Conservation (phyloP, 2,329 filamentous ascomycete genomes). For the Chaetomiaceae sp. region DNA sequence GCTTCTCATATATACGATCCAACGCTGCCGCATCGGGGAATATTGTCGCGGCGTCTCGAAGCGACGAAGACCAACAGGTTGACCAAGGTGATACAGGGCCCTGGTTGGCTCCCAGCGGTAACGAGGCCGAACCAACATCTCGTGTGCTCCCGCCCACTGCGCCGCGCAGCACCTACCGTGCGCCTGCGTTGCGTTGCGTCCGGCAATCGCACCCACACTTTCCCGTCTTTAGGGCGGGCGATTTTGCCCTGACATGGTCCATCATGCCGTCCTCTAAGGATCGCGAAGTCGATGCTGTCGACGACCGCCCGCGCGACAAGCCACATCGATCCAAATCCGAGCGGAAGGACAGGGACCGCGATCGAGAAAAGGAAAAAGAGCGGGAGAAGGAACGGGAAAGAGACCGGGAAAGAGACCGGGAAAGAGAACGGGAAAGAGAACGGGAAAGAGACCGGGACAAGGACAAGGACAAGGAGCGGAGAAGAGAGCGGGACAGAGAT, state of each 20-base stretch:
- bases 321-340: slow-evolving; percentile 27
- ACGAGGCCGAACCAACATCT: slow-evolving; percentile 5
- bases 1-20: background rate
- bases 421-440: slow-evolving; percentile 32
- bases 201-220: slow-evolving; percentile 14
- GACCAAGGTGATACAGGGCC: background rate
- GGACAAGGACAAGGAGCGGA: slow-evolving; percentile 31
- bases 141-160: slow-evolving; percentile 3
- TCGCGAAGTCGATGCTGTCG: slow-evolving; percentile 35
- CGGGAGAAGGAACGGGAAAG: slow-evolving; percentile 25
- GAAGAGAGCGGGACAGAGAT: slow-evolving; percentile 33
- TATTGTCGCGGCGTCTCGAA: background rate
- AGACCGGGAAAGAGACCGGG: slow-evolving; percentile 34
- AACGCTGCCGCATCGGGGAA: slow-evolving; percentile 4
- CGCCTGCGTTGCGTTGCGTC: slow-evolving; percentile 5
- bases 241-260: slow-evolving; percentile 26
- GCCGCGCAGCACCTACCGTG: slow-evolving; percentile 15
- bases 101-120: slow-evolving; percentile 9
- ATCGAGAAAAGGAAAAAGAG: slow-evolving; percentile 23
- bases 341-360: slow-evolving; percentile 28
- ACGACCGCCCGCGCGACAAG: slow-evolving; percentile 39
- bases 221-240: slow-evolving; percentile 23
- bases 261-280: slow-evolving; percentile 30
- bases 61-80: background rate
- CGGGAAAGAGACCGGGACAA: slow-evolving; percentile 26